Conservation (phyloP, 352 stramenopile species). For the Globisporangium paddicum region DNA sequence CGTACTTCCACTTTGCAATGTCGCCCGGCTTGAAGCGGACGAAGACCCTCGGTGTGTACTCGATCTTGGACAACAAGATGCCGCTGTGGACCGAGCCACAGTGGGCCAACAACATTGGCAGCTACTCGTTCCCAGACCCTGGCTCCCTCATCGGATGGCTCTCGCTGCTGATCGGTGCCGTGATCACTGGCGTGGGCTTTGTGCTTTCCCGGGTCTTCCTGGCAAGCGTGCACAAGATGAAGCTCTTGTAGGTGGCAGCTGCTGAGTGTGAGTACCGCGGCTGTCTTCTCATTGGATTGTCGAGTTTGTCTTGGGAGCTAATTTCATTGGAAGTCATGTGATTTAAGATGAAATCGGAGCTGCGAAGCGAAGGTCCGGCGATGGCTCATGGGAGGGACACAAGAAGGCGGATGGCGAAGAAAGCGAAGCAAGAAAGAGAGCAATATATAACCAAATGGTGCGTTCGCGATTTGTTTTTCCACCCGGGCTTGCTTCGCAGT, state of each 20-base stretch:
- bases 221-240: constrained; percentile 72
- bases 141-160: constrained; percentile 72
- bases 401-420: too few relatives aligned
- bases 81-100: constrained; percentile 76
- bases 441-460: constrained; percentile 3
- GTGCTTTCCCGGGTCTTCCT: constrained; percentile 48
- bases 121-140: constrained; percentile 79
- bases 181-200: constrained; percentile 35
- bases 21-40: constrained; percentile 63
- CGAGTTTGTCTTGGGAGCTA: not conserved
- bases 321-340: not conserved
- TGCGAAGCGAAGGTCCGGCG: too few relatives aligned
- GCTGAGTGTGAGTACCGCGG: not conserved
- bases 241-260: constrained; percentile 52
- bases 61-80: constrained; percentile 56
- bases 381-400: not conserved
- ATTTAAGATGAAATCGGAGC: not conserved
- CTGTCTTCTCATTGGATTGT: not conserved
- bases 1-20: constrained; percentile 78
- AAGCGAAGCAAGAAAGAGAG: constrained; percentile 1
- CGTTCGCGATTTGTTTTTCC: not conserved
- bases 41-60: constrained; percentile 36
- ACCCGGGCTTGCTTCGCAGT: not conserved
- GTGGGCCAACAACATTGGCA: constrained; percentile 62
- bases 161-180: constrained; percentile 42